Base-by-base conservation (phyloP, 768 basidiomycete genomes). In the Mycena vulgaris region DNA sequence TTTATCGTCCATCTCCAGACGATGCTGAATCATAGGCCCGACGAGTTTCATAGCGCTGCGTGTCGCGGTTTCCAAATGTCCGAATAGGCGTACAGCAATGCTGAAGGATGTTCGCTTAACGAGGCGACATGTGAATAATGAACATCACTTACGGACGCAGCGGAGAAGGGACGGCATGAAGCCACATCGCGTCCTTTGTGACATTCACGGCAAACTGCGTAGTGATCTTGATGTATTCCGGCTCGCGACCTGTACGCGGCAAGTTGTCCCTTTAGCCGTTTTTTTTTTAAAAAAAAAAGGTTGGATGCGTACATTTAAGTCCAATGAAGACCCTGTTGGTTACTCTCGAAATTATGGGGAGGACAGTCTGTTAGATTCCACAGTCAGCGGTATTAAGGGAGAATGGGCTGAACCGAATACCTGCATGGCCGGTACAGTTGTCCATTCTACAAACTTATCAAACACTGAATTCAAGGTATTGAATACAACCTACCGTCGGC, bases 401-500 rank as follows among this genome's bases (percentile, higher is more conserved):
- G 5, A 25, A 14, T 33, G 11, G 30, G n/a, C 5, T 30, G 21
- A 33, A 56, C 30, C 11, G 21, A 37, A 5, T 51, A 71, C 65
- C 47, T 66, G 53, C 70, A 66, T 57, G 19, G 70, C 70, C 3
- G 64, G 70, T 1, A 71, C 35, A 45, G 45, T 48, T 27, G 31
- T 66, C 70, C 70, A 71, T 31, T 71, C 70, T 71, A 17, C 10
- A 40, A 14, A 25, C 11, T n/a, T 3, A 28, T 40, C 33, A 56
- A 55, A 40, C 23, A 49, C 17, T 35, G 30, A n/a, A n/a, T 9
- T 10, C 17, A 10, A 3, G n/a, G 25, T 6, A 40, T 1, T 23
- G 10, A 0, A 27, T 27, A n/a, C 4, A 37, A 40, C 27, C 19
- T 48, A 81, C 80, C 81, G 61, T 82, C 71, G 5, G 72, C 72